Conservation (phyloP, 306 rosid species). For the Rosa rugosa region DNA sequence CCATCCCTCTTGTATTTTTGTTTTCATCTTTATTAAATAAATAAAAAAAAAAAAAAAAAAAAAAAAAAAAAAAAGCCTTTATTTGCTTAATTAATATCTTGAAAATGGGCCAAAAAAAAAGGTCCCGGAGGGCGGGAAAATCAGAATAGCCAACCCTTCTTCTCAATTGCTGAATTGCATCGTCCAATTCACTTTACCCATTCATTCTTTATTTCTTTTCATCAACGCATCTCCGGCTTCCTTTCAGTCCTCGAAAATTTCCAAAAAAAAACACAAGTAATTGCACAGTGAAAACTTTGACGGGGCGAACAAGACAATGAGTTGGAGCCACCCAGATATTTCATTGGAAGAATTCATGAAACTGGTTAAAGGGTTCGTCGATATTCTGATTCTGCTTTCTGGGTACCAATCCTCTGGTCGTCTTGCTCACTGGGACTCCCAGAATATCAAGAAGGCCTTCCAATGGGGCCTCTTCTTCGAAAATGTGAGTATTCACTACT, state of each 20-base stretch:
- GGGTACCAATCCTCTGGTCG: conserved; percentile 46
- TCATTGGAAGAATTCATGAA: conserved; percentile 27
- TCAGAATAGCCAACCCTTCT: background rate
- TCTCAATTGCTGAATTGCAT: too few relatives aligned
- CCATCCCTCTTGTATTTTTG: too few relatives aligned
- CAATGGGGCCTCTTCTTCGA: conserved; percentile 46
- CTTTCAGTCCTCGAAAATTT: background rate
- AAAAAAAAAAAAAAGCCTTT: too few relatives aligned
- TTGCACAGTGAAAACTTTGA: background rate
- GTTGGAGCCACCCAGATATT: conserved; percentile 33
- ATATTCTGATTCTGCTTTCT: conserved; percentile 42
- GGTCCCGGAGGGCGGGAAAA: conserved; percentile 5
- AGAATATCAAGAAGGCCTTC: conserved; percentile 32
- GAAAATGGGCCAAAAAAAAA: background rate
- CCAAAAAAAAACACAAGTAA: too few relatives aligned
- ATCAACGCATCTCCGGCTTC: background rate
- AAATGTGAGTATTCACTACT: conserved; percentile 26
- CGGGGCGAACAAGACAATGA: conserved; percentile 25
- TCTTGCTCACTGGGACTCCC: conserved; percentile 38
- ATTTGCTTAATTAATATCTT: too few relatives aligned
- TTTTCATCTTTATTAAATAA: too few relatives aligned
- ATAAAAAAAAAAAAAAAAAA: too few relatives aligned
- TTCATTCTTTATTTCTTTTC: too few relatives aligned
- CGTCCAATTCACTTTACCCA: too few relatives aligned
- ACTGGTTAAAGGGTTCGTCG: conserved; percentile 42